phyloP scores from a whole-genome alignment of 208 protist species.

The Porcisia hertigi region DNA sequence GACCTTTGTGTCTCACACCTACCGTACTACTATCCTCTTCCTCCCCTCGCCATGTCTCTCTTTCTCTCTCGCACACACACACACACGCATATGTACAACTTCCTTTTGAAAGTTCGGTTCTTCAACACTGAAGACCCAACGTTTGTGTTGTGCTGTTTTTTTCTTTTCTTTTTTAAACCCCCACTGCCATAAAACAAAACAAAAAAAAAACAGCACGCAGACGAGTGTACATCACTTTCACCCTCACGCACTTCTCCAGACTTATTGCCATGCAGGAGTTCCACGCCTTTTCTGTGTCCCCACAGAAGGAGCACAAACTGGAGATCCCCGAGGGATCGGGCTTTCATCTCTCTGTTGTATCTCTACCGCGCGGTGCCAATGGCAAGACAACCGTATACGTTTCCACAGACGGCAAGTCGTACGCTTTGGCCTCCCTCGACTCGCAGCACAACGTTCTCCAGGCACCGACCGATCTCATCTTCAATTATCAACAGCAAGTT shows the following conservation, averaged over 20 bases:
- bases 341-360: slow-evolving; percentile 78
- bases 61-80: too few species aligned
- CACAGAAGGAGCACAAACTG: slow-evolving; percentile 69
- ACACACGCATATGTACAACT: neutral
- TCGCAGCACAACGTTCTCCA: slow-evolving; percentile 61
- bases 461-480: slow-evolving; percentile 75
- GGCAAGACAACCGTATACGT: slow-evolving; percentile 81
- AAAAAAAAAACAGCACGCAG: too few species aligned
- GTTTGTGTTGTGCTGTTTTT: neutral
- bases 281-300: slow-evolving; percentile 75
- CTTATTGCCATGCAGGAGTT: slow-evolving; percentile 67
- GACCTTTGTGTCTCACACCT: too few species aligned
- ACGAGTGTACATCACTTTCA: neutral
- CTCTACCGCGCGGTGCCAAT: slow-evolving; percentile 59
- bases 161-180: too few species aligned
- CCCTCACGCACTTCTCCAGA: neutral
- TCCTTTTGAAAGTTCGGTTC: neutral
- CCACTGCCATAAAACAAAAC: too few species aligned
- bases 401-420: slow-evolving; percentile 81
- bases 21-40: too few species aligned
- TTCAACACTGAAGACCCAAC: neutral
- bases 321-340: slow-evolving; percentile 47
- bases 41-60: too few species aligned
- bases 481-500: slow-evolving; percentile 75
- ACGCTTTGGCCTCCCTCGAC: slow-evolving; percentile 74